phyloP scores from a whole-genome alignment of 257 asterid species.

The Solanum chiquidenum region DNA sequence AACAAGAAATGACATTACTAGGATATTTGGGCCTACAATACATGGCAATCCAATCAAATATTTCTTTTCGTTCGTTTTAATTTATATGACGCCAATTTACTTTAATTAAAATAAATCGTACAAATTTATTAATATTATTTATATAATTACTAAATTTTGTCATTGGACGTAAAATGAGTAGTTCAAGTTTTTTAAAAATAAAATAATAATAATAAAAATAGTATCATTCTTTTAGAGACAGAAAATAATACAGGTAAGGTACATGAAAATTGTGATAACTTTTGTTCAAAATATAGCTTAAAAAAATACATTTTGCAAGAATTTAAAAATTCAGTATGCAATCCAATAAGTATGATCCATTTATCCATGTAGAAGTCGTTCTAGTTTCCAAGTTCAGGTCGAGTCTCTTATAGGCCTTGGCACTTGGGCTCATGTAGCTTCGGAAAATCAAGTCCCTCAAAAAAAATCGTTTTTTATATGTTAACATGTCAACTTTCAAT shows the following conservation, averaged over 20 bases:
- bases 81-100: background rate
- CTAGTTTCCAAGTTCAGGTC: too few relatives aligned
- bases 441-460: too few relatives aligned
- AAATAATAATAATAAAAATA: background rate
- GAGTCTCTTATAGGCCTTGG: too few relatives aligned
- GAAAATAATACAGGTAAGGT: background rate
- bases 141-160: background rate
- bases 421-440: too few relatives aligned
- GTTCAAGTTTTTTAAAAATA: background rate
- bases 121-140: background rate
- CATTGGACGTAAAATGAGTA: background rate
- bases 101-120: background rate
- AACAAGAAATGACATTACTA: background rate
- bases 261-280: background rate
- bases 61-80: background rate
- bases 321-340: too few relatives aligned
- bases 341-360: too few relatives aligned
- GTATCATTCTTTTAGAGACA: background rate
- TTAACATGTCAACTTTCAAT: too few relatives aligned
- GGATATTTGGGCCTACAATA: background rate
- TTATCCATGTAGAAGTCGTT: too few relatives aligned
- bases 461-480: too few relatives aligned
- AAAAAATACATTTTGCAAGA: background rate
- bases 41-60: background rate
- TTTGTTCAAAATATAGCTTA: background rate